Evolutionary conservation across 441 rosid genomes (phyloP).

Genomic region (Arabidopsis hybrid): DNA sequence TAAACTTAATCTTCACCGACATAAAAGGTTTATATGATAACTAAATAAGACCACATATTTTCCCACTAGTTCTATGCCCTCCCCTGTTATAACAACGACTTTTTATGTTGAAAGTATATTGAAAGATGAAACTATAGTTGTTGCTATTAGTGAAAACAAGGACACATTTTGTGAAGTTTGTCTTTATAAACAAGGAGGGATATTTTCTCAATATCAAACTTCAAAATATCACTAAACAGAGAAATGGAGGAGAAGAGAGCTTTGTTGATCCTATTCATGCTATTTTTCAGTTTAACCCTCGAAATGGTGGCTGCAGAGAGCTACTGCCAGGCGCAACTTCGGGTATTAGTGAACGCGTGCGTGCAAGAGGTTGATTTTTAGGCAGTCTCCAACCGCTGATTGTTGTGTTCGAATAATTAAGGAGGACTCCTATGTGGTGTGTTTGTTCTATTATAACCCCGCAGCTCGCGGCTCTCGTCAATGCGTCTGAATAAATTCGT

Average conservation of each 20-base stretch:
- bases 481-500: too few relatives aligned
- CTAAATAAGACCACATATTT: constrained; percentile 1
- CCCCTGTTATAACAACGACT: constrained; percentile 5
- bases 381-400: constrained; percentile 18
- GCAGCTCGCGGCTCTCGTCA: constrained; percentile 7
- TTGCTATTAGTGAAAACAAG: background rate
- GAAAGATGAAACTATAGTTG: background rate
- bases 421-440: constrained; percentile 21
- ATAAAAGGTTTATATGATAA: background rate
- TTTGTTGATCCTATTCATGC: constrained; percentile 7
- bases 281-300: background rate
- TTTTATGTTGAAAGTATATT: background rate
- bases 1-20: background rate
- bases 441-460: constrained; percentile 23
- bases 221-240: background rate
- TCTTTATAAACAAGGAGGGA: constrained; percentile 2
- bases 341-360: constrained; percentile 11
- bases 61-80: background rate
- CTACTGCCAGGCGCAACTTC: constrained; percentile 18
- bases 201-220: background rate
- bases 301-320: constrained; percentile 15
- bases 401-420: constrained; percentile 30
- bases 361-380: constrained; percentile 14
- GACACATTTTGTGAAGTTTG: background rate
- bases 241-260: constrained; percentile 24